These are phyloP conservation scores for Xylaria hypoxylon DNA, from an alignment of 2,329 filamentous ascomycete genomes.

Conservation along the genomic window DNA sequence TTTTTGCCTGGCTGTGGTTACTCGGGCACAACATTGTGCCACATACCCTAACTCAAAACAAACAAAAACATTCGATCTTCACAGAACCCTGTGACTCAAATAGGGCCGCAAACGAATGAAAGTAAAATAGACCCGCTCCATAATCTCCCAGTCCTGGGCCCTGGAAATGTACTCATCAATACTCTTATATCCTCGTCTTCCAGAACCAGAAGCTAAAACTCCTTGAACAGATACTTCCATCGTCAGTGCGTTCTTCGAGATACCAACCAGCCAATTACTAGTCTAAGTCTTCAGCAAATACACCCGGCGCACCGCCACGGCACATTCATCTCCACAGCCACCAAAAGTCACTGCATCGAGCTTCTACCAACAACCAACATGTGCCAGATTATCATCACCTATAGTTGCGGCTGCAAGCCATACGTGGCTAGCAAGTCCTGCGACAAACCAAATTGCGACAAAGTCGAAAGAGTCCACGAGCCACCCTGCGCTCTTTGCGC, in stretches of 20 bases:
- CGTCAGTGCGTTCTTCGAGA: background rate
- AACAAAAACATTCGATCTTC: background rate
- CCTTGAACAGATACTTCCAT: background rate
- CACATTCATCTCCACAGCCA: background rate
- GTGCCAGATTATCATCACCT: conserved; percentile 36
- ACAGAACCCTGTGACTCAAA: background rate
- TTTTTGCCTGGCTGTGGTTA: background rate
- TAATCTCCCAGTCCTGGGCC: background rate
- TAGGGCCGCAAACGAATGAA: background rate
- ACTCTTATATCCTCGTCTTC: background rate
- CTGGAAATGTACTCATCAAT: background rate
- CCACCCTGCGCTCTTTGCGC: conserved; percentile 27
- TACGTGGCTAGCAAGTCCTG: conserved; percentile 23
- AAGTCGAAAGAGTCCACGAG: conserved; percentile 30
- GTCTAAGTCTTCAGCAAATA: background rate
- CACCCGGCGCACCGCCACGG: background rate
- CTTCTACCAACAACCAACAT: conserved; percentile 21
- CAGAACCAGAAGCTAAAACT: background rate
- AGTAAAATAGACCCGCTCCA: conserved; percentile 9
- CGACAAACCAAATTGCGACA: conserved; percentile 21
- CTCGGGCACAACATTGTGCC: conserved; percentile 14
- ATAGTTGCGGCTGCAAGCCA: conserved; percentile 36
- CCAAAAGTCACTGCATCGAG: background rate
- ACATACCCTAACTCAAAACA: background rate
- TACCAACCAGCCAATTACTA: background rate